Base-by-base conservation (phyloP, 305 asterid species). In the Plantago rigida region DNA sequence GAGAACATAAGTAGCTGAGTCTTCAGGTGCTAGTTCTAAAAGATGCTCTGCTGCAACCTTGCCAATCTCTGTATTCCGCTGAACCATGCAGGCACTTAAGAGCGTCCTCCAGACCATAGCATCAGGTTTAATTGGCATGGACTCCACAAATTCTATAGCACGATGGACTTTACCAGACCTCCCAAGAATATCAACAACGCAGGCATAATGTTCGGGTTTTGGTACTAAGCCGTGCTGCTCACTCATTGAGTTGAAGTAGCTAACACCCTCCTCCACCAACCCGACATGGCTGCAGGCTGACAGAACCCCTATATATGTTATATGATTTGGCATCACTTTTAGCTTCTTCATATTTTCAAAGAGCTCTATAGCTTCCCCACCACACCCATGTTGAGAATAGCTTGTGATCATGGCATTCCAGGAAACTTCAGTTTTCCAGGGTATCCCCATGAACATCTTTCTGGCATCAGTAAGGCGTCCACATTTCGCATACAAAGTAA, bases 381-480 rank as follows among this genome's bases (percentile, higher is more conserved):
- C 95, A 51, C 77, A 62, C 44, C 97, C 97, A 56, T 89, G 97
- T 72, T 89, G 97, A 63, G 97, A 87, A 66, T 83, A 89, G 19
- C 91, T 93, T 3, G 97, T 87, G 53, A 89, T 87, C 93, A 85
- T 85, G 53, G 97, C 90, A 68, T 89, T 89, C 95, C 97, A 89
- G 9, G 97, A 87, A 57, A 89, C 79, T 60, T 87, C 90, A 62
- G 85, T 87, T 70, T 74, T 85, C 54, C 48, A 65, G 69, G 85
- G 88, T 87, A 81, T 89, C 52, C 71, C 90, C 55, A 54, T 26
- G 64, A 89, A 89, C 68, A 75, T 78, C 72, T 71, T 82, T 74
- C 75, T 62, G 60, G 93, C 93, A 63, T 75, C 87, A 59, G 67
- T 63, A 59, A 89, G 90, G 69, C 78, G 75, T 22, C 97, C 97